Conservation (phyloP, 306 rosid species). For the Gleditsia sinensis region DNA sequence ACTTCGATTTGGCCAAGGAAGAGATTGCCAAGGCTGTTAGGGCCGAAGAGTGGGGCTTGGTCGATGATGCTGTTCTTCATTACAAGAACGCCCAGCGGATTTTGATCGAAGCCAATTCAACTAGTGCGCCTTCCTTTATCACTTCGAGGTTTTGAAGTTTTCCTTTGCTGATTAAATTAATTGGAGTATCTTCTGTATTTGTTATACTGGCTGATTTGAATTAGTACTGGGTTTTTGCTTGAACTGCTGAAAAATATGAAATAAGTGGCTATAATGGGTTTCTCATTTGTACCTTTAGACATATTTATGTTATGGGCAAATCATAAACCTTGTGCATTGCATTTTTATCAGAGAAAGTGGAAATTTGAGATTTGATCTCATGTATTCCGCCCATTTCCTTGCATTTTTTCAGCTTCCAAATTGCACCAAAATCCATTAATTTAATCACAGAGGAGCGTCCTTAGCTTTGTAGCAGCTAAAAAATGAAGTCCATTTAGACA, state of each 20-base stretch:
- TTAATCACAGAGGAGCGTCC: slow-evolving; percentile 14
- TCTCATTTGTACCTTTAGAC: background rate
- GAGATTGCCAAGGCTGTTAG: slow-evolving; percentile 94
- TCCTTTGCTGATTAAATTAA: background rate
- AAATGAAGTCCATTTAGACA: slow-evolving; percentile 23
- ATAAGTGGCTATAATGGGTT: slow-evolving; percentile 3
- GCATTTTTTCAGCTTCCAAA: slow-evolving; percentile 16
- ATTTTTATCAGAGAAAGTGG: background rate
- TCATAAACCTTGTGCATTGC: background rate
- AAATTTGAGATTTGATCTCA: background rate
- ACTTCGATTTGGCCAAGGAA: slow-evolving; percentile 80
- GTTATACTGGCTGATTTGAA: background rate
- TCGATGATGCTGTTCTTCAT: slow-evolving; percentile 79
- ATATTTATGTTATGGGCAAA: background rate
- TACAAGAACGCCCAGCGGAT: slow-evolving; percentile 78
- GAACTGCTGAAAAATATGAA: background rate
- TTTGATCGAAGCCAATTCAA: slow-evolving; percentile 78
- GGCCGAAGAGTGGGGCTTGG: slow-evolving; percentile 95
- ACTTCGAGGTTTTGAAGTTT: slow-evolving; percentile 54
- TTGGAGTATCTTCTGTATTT: background rate
- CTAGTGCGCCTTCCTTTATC: slow-evolving; percentile 75
- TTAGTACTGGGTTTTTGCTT: background rate
- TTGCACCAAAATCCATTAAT: slow-evolving; percentile 8
- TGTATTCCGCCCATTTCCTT: background rate
- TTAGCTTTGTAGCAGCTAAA: slow-evolving; percentile 11